These are phyloP conservation scores for Candida chauliodis DNA, from an alignment of 805 yeast species.

Conservation along the genomic window DNA sequence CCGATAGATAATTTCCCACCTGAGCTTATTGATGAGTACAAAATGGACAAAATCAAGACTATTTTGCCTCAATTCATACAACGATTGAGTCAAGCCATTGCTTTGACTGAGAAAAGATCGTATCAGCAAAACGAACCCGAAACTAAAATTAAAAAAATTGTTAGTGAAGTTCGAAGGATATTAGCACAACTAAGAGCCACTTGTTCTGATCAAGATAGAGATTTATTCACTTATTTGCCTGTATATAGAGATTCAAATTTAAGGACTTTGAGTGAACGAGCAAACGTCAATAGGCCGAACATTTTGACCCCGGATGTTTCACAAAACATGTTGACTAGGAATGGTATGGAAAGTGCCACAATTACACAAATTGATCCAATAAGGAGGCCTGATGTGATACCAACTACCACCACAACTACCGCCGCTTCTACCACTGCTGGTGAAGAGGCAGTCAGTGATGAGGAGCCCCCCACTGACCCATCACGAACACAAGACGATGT, in stretches of 20 bases:
- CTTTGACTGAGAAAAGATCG: conserved; percentile 36
- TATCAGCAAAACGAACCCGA: conserved; percentile 30
- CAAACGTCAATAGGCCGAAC: conserved; percentile 31
- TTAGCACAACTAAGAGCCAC: conserved; percentile 22
- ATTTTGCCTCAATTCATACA: conserved; percentile 39
- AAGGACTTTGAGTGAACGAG: conserved; percentile 25
- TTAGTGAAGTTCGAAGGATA: conserved; percentile 23
- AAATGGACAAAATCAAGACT: conserved; percentile 17
- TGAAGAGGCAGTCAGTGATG: conserved; percentile 6
- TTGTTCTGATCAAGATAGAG: conserved; percentile 22
- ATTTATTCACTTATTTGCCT: conserved; percentile 25
- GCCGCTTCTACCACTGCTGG: neutral
- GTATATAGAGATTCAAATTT: conserved; percentile 19
- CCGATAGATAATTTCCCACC: conserved; percentile 21
- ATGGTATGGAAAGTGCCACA: conserved; percentile 20
- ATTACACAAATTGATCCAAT: conserved; percentile 3
- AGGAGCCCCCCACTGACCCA: neutral
- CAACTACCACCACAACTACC: conserved; percentile 7
- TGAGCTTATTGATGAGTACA: conserved; percentile 17
- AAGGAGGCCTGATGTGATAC: neutral
- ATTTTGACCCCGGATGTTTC: conserved; percentile 35
- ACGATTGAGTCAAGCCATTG: conserved; percentile 28
- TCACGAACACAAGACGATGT: neutral
- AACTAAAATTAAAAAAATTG: conserved; percentile 20
- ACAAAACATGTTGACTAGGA: conserved; percentile 30